Evolutionary conservation across 768 basidiomycete genomes (phyloP).

Genomic region (Arthromyces matolae): DNA sequence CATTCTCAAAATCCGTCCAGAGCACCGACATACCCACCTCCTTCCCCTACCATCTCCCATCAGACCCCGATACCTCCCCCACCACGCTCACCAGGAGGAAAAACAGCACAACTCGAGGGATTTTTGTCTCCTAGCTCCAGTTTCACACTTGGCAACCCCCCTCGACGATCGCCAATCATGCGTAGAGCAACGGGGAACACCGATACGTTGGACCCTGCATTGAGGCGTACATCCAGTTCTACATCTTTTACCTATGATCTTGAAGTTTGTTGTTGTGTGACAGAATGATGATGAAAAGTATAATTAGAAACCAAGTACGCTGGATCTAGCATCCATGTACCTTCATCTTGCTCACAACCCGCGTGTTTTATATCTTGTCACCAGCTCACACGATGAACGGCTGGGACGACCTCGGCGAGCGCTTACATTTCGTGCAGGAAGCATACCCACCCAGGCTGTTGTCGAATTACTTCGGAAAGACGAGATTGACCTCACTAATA

Average conservation of each 20-base stretch:
- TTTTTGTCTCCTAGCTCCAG: conserved; percentile 23
- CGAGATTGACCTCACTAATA: conserved; percentile 62
- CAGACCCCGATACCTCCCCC: conserved; percentile 20
- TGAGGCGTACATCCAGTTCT: conserved; percentile 25
- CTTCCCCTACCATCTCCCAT: conserved; percentile 23
- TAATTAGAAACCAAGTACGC: not conserved
- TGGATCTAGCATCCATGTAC: conserved; percentile 60
- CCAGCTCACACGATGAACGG: conserved; percentile 62
- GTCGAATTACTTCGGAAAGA: conserved; percentile 81
- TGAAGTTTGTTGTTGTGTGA: not conserved
- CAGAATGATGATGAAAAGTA: not conserved
- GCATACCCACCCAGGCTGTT: conserved; percentile 59
- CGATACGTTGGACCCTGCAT: conserved; percentile 23
- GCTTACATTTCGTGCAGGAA: conserved; percentile 69
- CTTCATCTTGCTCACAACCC: conserved; percentile 68
- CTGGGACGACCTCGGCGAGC: conserved; percentile 57
- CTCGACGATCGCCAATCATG: conserved; percentile 29
- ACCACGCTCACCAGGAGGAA: conserved; percentile 35
- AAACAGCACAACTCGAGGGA: conserved; percentile 31
- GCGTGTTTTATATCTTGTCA: conserved; percentile 69
- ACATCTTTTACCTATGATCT: conserved; percentile 12
- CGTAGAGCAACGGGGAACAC: conserved; percentile 21
- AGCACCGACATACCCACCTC: conserved; percentile 31
- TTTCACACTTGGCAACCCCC: conserved; percentile 41
- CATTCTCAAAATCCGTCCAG: conserved; percentile 44